Base-by-base conservation (phyloP, 2,329 filamentous ascomycete species). In the Hirsutella rhossiliensis region DNA sequence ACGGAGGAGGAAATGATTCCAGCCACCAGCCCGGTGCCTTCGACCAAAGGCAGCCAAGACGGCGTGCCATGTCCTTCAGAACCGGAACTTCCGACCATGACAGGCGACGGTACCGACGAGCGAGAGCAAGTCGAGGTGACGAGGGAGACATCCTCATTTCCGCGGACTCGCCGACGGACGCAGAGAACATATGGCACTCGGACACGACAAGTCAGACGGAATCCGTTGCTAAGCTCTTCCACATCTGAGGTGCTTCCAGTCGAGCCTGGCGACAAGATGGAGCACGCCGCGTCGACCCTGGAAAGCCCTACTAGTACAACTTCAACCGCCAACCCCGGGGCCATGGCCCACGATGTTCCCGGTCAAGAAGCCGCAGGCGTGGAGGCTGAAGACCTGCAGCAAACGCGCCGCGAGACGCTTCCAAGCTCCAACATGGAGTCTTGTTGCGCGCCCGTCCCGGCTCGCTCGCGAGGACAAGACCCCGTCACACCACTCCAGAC, bases 1-100 rank as follows among this genome's bases (percentile, higher is more conserved):
- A 15, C 40, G 11, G 59, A 62, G 3, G 62, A 62, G 38, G 61
- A 63, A n/a, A 60, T 57, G 52, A 65, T 65, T 45, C 62, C 62
- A 1, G 62, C 62, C 39, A 65, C 62, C 23, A 65, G 62, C 31
- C 62, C 62, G n/a, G 48, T 57, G 2, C 52, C 59, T 6, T 47
- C 61, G 5, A 51, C 60, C n/a, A 50, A 50, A 12, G 54, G 53
- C 4, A 45, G 44, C 20, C 52, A 47, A 8, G 47, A 45, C 11
- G 54, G 53, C 12, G 41, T 44, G 6, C 44, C 45, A 1, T 45
- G 45, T 5, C 53, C 51, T 6, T 54, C 57, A 3, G 62, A 63
- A 19, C 56, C 61, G 11, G 64, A 68, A 20, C 32, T 67, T 50
- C 50, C 65, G 44, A 38, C 59, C 47, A 45, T 62, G 3, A 41